Percentiles rank a stretch among this genome's conserved stretches.
Conservation (phyloP, 1,139 yeast species). For the Kluyveromyces sp. region DNA sequence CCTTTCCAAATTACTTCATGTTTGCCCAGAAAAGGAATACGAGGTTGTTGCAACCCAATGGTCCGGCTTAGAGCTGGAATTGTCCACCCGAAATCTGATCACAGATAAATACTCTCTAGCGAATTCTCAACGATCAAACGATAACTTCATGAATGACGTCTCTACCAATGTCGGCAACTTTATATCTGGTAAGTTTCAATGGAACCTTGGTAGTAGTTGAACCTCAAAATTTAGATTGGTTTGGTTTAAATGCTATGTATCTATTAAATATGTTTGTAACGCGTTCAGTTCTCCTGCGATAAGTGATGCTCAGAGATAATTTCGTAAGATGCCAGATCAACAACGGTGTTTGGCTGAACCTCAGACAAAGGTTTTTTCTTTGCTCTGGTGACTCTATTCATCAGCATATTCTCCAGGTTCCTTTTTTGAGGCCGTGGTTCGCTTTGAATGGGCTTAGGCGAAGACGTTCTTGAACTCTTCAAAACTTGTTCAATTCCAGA, state of each 20-base stretch:
- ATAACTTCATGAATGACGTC: slow-evolving; percentile 11
- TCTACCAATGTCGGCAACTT: slow-evolving; percentile 13
- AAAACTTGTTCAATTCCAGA: not conserved
- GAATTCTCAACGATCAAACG: slow-evolving; percentile 6
- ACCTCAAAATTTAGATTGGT: not conserved
- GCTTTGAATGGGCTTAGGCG: not conserved
- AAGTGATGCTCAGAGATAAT: not conserved
- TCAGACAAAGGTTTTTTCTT: not conserved
- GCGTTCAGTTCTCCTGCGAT: slow-evolving; percentile 5
- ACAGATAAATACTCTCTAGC: slow-evolving; percentile 23
- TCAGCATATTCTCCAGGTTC: slow-evolving; percentile 5
- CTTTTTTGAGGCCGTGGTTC: slow-evolving; percentile 3
- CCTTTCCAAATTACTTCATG: slow-evolving; percentile 40
- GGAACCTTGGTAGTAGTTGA: slow-evolving; percentile 8
- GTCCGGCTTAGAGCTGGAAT: slow-evolving; percentile 36
- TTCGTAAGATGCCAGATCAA: slow-evolving; percentile 4
- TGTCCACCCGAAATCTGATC: slow-evolving; percentile 27
- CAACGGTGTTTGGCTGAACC: not conserved
- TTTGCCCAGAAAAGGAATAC: slow-evolving; percentile 38
- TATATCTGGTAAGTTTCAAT: slow-evolving; percentile 10
- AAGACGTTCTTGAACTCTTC: not conserved
- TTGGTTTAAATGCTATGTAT: not conserved
- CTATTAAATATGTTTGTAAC: not conserved
- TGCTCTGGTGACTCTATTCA: not conserved
- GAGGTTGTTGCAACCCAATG: slow-evolving; percentile 38